phyloP scores from a whole-genome alignment of 2,329 filamentous ascomycete species.

The Fusarium vanettenii region DNA sequence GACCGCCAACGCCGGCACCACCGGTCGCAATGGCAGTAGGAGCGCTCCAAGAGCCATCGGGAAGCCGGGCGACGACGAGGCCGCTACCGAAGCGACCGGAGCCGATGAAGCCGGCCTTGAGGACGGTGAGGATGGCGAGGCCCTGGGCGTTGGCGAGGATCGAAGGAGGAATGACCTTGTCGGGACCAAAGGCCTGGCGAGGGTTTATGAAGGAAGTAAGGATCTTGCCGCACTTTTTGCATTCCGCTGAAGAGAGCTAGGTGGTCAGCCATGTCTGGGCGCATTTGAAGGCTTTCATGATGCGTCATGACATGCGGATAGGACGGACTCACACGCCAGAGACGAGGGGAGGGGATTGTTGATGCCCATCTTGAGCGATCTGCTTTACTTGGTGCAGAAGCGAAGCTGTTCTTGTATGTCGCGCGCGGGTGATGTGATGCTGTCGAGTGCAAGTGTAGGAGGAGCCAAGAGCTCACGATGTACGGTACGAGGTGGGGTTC shows the following conservation, averaged over 20 bases:
- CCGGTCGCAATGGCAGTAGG: slow-evolving; percentile 84
- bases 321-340: slow-evolving; percentile 70
- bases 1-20: slow-evolving; percentile 85
- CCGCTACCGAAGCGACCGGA: slow-evolving; percentile 85
- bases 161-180: slow-evolving; percentile 94
- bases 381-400: not conserved
- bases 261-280: slow-evolving; percentile 29
- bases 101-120: slow-evolving; percentile 88
- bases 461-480: slow-evolving; percentile 32
- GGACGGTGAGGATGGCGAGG: slow-evolving; percentile 85
- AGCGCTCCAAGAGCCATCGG: slow-evolving; percentile 83
- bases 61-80: slow-evolving; percentile 81
- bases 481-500: slow-evolving; percentile 35
- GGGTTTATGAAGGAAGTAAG: slow-evolving; percentile 95
- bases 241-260: slow-evolving; percentile 76
- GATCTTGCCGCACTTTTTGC: slow-evolving; percentile 97
- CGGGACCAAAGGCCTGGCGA: slow-evolving; percentile 90
- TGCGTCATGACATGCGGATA: slow-evolving; percentile 9
- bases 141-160: slow-evolving; percentile 93
- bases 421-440: not conserved
- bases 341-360: slow-evolving; percentile 75
- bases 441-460: slow-evolving; percentile 9
- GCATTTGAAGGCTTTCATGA: slow-evolving; percentile 33
- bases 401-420: not conserved
- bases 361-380: slow-evolving; percentile 64